Evolutionary conservation across 139 green algal genomes (phyloP), one percentile per base, ranked within the genome.

Genomic region (Picochlorum sp.): DNA sequence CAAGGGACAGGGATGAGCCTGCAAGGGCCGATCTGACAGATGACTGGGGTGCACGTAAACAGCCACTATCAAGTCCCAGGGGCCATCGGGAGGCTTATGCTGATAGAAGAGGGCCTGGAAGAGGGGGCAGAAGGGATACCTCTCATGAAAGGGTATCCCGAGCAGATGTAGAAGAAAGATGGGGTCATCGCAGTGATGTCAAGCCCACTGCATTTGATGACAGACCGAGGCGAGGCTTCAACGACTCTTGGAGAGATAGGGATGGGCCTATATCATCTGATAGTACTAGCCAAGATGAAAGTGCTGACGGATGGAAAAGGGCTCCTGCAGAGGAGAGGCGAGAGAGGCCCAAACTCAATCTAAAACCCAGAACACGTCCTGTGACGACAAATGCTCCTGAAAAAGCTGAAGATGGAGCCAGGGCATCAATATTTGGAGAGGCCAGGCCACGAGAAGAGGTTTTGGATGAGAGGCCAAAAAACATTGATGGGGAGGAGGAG

Each of bases 401-500:
- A 37, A 33, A 26, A 51, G 57, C 56, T 59, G 32, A 55, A 41
- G 22, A 54, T 35, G 57, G 54, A 3, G 12, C 51, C 32, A 18
- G 43, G 29, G 20, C 61, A 14, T 36, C 24, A 30, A 47, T 70
- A 3, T 96, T 96, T 80, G 88, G 88, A 24, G 78, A 72, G 1
- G 88, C 88, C 0, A 67, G 80, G 33, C 88, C 88, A 3, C 72
- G 88, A 9, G 88, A 96, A 79, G 85, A 95, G 66, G 81, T 95
- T 55, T 68, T 96, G 45, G 79, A 33, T 37, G 16, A 53, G 24
- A 32, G 63, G 10, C 6, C 8, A n/a, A 6, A 50, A 55, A 24
- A 30, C 16, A 41, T 81, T 5, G 61, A 78, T 28, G 81, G 64
- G 0, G 54, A 66, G 7, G 81, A 81, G 39, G 80, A 87, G 70